These are phyloP conservation scores for Claviceps cyperi DNA, from an alignment of 2,329 filamentous ascomycete species.

Conservation along the genomic window DNA sequence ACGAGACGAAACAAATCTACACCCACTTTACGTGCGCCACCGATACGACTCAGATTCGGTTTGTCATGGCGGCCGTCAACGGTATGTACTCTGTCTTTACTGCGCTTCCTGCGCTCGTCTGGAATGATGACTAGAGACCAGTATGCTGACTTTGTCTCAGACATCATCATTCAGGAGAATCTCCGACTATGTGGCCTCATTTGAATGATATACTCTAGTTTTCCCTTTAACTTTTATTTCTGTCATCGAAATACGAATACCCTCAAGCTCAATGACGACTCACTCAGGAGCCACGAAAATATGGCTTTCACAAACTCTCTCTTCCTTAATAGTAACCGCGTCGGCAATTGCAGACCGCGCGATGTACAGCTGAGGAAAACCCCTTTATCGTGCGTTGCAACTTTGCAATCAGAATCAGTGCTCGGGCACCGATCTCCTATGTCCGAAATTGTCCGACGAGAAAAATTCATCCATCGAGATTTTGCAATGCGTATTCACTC, in stretches of 20 bases:
- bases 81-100: conserved; percentile 40
- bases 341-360: conserved; percentile 12
- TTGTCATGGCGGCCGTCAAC: conserved; percentile 99
- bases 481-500: background rate
- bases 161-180: conserved; percentile 99
- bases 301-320: conserved; percentile 23
- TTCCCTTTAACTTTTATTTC: conserved; percentile 12
- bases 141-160: conserved; percentile 38
- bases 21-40: conserved; percentile 99
- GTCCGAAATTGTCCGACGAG: background rate
- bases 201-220: conserved; percentile 39
- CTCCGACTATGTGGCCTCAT: conserved; percentile 92
- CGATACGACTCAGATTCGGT: conserved; percentile 96
- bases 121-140: background rate
- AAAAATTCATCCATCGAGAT: background rate
- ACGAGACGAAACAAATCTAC: conserved; percentile 99
- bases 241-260: conserved; percentile 23
- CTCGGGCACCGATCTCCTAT: background rate
- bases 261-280: conserved; percentile 27
- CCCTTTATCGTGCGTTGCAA: background rate
- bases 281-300: conserved; percentile 23
- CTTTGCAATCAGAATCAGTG: background rate
- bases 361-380: background rate
- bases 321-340: conserved; percentile 18
- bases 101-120: background rate